Base-by-base conservation (phyloP, 805 yeast species). In the Barnettozyma sucrosica region DNA sequence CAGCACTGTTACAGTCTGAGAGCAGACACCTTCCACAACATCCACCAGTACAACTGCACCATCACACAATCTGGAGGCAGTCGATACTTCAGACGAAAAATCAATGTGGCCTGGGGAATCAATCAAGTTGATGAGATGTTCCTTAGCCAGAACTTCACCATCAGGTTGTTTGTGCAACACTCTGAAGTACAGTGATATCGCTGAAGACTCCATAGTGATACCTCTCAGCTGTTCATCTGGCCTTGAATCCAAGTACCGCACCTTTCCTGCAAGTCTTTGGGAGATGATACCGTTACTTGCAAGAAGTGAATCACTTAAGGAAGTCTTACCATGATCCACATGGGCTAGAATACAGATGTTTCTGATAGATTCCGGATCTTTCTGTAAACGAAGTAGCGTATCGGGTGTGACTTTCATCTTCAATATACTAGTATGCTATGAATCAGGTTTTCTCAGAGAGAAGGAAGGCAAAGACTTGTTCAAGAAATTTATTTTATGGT, bases 81-180 rank as follows among this genome's bases (percentile, higher is more conserved):
- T 87, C 24, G 96, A 87, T 0, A 93, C 99, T 62, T 93, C 99
- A 11, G 95, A 85, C 1, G 96, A 85, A 64, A 93, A 93, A 67
- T 93, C 99, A 50, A 93, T 89, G 59, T 93, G 99, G n/a, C 99
- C 99, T 0, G 99, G 99, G 0, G 98, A 92, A 66, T 93, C 99
- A 49, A 93, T 92, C 57, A 93, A 75, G 62, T 93, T 93, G 61
- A 93, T 84, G 47, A 93, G 69, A 66, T 87, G 86, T 60, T 93
- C 97, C 37, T 79, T 79, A 36, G 83, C 76, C n/a, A 68, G 49
- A 10, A 70, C 68, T 3, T 57, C 60, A 6, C 68, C 74, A 36
- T 64, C 66, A 40, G 66, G 69, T 24, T 65, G 66, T 47, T 68
- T 69, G 51, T 70, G 74, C 51, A 83, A 67, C 4, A 89, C 81